These are phyloP conservation scores for Candida xyloterini DNA, from an alignment of 805 yeast species.

Conservation along the genomic window DNA sequence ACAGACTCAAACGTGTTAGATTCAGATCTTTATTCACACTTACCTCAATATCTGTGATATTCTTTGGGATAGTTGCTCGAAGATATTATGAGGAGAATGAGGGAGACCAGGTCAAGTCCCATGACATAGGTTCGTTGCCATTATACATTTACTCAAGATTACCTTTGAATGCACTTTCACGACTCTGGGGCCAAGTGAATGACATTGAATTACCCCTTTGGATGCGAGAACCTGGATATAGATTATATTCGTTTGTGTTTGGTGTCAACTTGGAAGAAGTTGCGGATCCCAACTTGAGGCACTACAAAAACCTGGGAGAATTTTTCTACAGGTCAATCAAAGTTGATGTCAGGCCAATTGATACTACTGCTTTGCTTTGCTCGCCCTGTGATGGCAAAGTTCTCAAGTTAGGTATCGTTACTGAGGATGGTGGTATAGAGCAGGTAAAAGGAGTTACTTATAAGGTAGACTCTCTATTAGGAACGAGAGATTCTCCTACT, in stretches of 20 bases:
- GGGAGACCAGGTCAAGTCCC: slow-evolving; percentile 31
- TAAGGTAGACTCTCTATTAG: slow-evolving; percentile 82
- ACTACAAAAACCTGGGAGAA: slow-evolving; percentile 80
- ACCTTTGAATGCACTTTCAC: slow-evolving; percentile 86
- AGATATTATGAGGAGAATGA: slow-evolving; percentile 22
- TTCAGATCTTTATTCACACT: slow-evolving; percentile 49
- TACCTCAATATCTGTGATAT: slow-evolving; percentile 49
- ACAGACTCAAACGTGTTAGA: slow-evolving; percentile 13
- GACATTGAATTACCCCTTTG: slow-evolving; percentile 80
- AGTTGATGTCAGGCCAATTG: slow-evolving; percentile 78
- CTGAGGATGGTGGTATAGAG: slow-evolving; percentile 79
- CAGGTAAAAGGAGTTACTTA: slow-evolving; percentile 97
- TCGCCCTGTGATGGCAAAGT: slow-evolving; percentile 95
- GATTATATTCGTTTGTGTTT: slow-evolving; percentile 71
- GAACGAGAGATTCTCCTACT: slow-evolving; percentile 43
- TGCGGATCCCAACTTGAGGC: slow-evolving; percentile 71
- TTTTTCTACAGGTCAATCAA: slow-evolving; percentile 82
- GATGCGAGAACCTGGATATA: slow-evolving; percentile 80
- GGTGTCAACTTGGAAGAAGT: slow-evolving; percentile 90
- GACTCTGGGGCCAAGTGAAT: slow-evolving; percentile 94
- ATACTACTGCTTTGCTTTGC: slow-evolving; percentile 59
- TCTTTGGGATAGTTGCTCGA: slow-evolving; percentile 52
- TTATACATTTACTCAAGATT: slow-evolving; percentile 84
- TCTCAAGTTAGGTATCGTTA: slow-evolving; percentile 73
- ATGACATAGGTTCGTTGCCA: slow-evolving; percentile 79